Percentiles rank a stretch among this genome's conserved stretches.
Evolutionary conservation across 2,329 filamentous ascomycete genomes (phyloP).

Genomic region (Aspergillus felis): DNA sequence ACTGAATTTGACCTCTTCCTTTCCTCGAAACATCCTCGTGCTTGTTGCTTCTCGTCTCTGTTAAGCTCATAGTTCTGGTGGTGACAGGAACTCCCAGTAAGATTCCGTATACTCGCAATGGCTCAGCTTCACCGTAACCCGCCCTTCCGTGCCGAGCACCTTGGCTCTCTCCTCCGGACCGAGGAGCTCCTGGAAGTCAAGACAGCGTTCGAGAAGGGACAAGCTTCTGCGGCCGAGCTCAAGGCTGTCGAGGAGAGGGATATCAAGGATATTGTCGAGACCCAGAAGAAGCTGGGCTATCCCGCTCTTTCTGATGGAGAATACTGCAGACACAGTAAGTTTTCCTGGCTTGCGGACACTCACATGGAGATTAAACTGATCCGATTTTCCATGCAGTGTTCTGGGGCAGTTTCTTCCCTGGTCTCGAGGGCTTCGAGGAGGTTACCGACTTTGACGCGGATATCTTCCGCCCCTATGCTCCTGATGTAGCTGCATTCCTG

Average conservation of each 20-base stretch:
- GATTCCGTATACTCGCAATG: slow-evolving; percentile 19
- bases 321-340: slow-evolving; percentile 50
- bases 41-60: not conserved
- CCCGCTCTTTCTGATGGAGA: slow-evolving; percentile 66
- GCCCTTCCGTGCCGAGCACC: slow-evolving; percentile 69
- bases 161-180: slow-evolving; percentile 67
- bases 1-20: not conserved
- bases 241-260: slow-evolving; percentile 60
- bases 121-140: slow-evolving; percentile 42
- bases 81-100: not conserved
- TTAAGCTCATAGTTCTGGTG: too few species aligned
- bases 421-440: slow-evolving; percentile 53
- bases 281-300: slow-evolving; percentile 61
- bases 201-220: slow-evolving; percentile 53
- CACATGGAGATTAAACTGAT: not conserved
- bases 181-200: slow-evolving; percentile 58
- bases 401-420: slow-evolving; percentile 55
- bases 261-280: slow-evolving; percentile 61
- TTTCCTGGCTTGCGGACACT: not conserved
- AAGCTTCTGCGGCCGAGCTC: slow-evolving; percentile 54
- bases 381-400: slow-evolving; percentile 41
- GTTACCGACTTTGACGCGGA: slow-evolving; percentile 45
- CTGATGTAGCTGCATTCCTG: slow-evolving; percentile 60
- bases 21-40: not conserved
- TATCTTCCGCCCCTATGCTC: slow-evolving; percentile 57